Conservation (phyloP, 345 rosid species). For the Lepidium sativum region DNA sequence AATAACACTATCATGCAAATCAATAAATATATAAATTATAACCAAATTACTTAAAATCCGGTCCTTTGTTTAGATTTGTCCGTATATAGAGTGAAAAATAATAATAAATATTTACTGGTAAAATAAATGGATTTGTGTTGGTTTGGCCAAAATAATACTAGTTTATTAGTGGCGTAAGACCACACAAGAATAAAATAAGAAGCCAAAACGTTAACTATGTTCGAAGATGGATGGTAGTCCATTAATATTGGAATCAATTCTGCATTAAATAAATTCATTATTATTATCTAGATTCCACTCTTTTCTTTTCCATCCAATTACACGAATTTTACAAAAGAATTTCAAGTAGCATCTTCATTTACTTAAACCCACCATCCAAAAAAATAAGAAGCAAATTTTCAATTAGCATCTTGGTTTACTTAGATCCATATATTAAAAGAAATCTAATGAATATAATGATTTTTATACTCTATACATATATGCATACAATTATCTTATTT, state of each 20-base stretch:
- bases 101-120: too few relatives aligned
- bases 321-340: neutral
- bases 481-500: neutral
- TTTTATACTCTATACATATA: neutral
- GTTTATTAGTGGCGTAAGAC: conserved; percentile 22
- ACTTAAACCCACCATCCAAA: neutral
- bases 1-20: conserved; percentile 6
- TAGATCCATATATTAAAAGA: too few relatives aligned
- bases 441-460: neutral
- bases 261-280: conserved; percentile 8
- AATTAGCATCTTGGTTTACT: neutral
- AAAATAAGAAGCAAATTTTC: neutral
- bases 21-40: neutral
- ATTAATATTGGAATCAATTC: conserved; percentile 30
- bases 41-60: conserved; percentile 24
- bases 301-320: conserved; percentile 14
- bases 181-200: conserved; percentile 11
- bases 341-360: neutral
- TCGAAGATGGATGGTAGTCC: conserved; percentile 24
- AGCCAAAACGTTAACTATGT: conserved; percentile 9
- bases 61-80: conserved; percentile 15
- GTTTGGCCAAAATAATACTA: conserved; percentile 9
- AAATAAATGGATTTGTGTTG: neutral
- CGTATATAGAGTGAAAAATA: neutral
- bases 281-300: conserved; percentile 11